phyloP scores from a whole-genome alignment of 2,329 filamentous ascomycete genomes.

The Xylaria sp. region DNA sequence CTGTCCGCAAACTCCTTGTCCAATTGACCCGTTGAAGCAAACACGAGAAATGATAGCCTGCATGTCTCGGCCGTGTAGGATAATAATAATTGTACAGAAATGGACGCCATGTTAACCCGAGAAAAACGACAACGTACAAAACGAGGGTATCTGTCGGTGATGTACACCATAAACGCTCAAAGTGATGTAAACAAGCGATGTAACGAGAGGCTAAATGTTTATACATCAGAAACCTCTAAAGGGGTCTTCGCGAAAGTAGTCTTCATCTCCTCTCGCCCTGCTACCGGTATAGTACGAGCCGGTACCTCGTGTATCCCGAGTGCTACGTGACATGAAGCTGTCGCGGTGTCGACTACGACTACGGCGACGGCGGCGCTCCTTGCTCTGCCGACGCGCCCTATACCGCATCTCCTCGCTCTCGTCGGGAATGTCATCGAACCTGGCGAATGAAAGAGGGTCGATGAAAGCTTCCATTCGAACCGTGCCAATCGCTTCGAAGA shows the following conservation, averaged over 20 bases:
- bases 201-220: not conserved
- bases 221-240: slow-evolving; percentile 68
- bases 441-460: slow-evolving; percentile 65
- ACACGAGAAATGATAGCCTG: slow-evolving; percentile 15
- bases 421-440: slow-evolving; percentile 59
- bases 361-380: slow-evolving; percentile 63
- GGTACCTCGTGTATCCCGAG: slow-evolving; percentile 57
- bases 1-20: slow-evolving; percentile 19
- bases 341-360: slow-evolving; percentile 67
- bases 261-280: slow-evolving; percentile 63
- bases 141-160: slow-evolving; percentile 36
- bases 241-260: slow-evolving; percentile 69
- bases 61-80: slow-evolving; percentile 12
- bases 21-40: not conserved
- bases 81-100: slow-evolving; percentile 5
- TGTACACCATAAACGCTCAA: slow-evolving; percentile 2
- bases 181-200: not conserved
- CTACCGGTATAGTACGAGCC: slow-evolving; percentile 63
- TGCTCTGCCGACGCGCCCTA: slow-evolving; percentile 63
- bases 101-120: not conserved
- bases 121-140: slow-evolving; percentile 20
- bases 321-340: slow-evolving; percentile 53
- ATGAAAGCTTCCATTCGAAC: slow-evolving; percentile 99
- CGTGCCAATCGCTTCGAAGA: slow-evolving; percentile 90
- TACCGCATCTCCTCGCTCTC: slow-evolving; percentile 63